Base-by-base conservation (phyloP, 2,329 filamentous ascomycete species). In the Aspergillus udagawae region DNA sequence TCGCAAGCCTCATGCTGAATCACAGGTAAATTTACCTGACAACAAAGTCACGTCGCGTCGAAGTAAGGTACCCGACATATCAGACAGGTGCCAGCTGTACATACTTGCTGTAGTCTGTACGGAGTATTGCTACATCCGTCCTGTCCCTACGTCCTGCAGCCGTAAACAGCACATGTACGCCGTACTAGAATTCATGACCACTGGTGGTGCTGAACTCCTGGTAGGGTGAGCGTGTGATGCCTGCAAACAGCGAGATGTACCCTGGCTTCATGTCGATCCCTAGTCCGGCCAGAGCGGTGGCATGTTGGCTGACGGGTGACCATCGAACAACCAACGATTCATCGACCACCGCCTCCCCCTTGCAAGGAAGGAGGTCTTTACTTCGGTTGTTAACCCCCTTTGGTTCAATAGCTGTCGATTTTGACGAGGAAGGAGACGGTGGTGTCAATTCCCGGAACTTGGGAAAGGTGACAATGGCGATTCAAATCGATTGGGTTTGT, bases 221-320 rank as follows among this genome's bases (percentile, higher is more conserved):
- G 14, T 14, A 38, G 32, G 32, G 32, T 38, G 14, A 38, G 32
- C 14, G 32, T 38, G 32, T 38, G 14, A 38, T 47, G 10, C 27
- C 21, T 61, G 62, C 60, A 64, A 63, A 60, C 62, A 60, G 62
- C 49, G 41, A 51, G 47, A 20, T 28, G 49, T 50, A 50, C 48
- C 53, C 42, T 54, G 51, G 35, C 45, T 54, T 53, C 49, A 21
- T 44, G 61, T 55, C 60, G 62, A 64, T 64, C 62, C 56, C 56
- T 62, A 49, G 60, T 58, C 48, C 50, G 23, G 56, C 32, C 23
- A 49, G 48, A 35, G 38, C 38, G 54, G 50, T 64, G 60, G 60
- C 54, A 64, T 64, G 59, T 55, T 51, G 53, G 52, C 20, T 25
- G 51, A 56, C 49, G 47, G 52, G 50, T 45, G 44, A 38, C 32